phyloP scores from a whole-genome alignment of 73 alveolate species.

The Uronychia setigera region DNA sequence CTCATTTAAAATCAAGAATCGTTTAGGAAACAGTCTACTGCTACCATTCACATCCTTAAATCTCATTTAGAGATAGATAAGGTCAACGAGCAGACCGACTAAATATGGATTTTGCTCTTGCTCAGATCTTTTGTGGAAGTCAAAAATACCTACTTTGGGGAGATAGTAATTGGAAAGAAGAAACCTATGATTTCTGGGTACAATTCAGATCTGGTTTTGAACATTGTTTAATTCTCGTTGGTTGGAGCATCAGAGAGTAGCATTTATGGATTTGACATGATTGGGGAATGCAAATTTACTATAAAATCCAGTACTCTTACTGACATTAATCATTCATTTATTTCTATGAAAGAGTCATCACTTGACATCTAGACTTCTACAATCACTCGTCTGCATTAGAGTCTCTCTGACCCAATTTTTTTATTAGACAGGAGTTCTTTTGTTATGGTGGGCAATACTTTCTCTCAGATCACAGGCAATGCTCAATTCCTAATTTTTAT shows the following conservation, averaged over 20 bases:
- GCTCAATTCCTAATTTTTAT: too few species aligned
- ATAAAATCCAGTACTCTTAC: not conserved
- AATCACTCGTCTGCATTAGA: too few species aligned
- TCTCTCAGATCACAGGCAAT: too few species aligned
- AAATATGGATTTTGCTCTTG: not conserved
- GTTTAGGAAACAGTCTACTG: not conserved
- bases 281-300: not conserved
- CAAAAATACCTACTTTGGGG: not conserved
- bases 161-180: not conserved
- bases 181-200: not conserved
- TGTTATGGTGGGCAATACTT: too few species aligned
- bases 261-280: not conserved
- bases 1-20: not conserved
- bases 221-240: not conserved
- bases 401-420: too few species aligned
- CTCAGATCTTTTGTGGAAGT: not conserved
- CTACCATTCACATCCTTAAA: not conserved
- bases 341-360: not conserved
- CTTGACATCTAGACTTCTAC: not conserved
- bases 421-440: too few species aligned
- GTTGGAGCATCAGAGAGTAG: not conserved
- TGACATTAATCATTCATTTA: not conserved
- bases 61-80: not conserved
- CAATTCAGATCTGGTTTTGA: not conserved
- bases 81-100: not conserved